These are phyloP conservation scores for Amanita muscaria DNA, from an alignment of 768 basidiomycete species.

Conservation along the genomic window DNA sequence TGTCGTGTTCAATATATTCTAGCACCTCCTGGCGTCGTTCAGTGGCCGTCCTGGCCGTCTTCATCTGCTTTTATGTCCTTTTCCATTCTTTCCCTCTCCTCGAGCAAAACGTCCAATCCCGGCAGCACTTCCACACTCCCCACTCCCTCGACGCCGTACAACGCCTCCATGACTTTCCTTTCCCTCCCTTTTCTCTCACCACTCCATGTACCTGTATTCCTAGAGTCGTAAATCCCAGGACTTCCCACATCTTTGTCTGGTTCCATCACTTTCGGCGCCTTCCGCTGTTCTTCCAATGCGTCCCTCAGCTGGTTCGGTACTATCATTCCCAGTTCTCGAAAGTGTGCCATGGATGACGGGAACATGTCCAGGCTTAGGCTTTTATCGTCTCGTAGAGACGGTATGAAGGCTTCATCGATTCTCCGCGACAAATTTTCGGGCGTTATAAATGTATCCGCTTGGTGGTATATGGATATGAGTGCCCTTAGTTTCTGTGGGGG, in stretches of 20 bases:
- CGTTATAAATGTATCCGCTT: slow-evolving; percentile 63
- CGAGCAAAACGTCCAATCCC: slow-evolving; percentile 35
- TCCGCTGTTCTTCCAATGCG: slow-evolving; percentile 17
- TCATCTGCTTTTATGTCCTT: slow-evolving; percentile 18
- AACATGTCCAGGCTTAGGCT: slow-evolving; percentile 1
- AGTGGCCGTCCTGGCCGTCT: not conserved
- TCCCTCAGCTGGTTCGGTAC: slow-evolving; percentile 13
- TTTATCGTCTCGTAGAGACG: not conserved
- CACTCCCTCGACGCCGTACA: slow-evolving; percentile 39
- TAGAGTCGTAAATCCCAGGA: not conserved
- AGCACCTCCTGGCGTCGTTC: too few relatives aligned
- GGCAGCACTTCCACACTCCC: slow-evolving; percentile 23
- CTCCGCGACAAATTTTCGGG: slow-evolving; percentile 52
- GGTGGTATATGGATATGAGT: slow-evolving; percentile 72
- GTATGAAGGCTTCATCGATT: slow-evolving; percentile 59
- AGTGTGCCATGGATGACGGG: not conserved
- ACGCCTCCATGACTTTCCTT: slow-evolving; percentile 36
- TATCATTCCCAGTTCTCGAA: slow-evolving; percentile 2
- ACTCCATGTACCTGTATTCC: slow-evolving; percentile 20
- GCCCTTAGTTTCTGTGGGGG: slow-evolving; percentile 58
- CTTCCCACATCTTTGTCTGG: slow-evolving; percentile 19
- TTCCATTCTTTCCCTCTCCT: slow-evolving; percentile 24
- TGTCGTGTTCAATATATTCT: too few relatives aligned
- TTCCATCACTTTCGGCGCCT: slow-evolving; percentile 30
- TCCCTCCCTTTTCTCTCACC: slow-evolving; percentile 24